Conservation (phyloP, 2,329 filamentous ascomycete species). For the Byssothecium circinans region DNA sequence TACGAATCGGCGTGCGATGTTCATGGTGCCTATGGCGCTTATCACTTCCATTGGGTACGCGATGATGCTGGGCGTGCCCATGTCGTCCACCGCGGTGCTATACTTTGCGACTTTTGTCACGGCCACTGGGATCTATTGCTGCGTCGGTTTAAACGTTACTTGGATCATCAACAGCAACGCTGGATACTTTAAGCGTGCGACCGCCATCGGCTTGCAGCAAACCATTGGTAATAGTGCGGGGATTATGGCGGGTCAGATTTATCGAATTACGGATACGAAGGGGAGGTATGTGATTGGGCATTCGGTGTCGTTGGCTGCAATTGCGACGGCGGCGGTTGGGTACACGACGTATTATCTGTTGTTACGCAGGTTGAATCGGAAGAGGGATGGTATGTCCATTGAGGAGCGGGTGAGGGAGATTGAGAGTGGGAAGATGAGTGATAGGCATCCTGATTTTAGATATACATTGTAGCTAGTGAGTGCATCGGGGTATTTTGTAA, state of each 20-base stretch:
- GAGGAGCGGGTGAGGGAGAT: constrained; percentile 50
- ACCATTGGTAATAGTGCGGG: constrained; percentile 55
- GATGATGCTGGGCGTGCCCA: constrained; percentile 29
- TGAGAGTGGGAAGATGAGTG: constrained; percentile 51
- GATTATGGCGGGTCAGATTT: constrained; percentile 51
- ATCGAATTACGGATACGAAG: constrained; percentile 13
- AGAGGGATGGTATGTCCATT: constrained; percentile 49
- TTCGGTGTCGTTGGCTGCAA: constrained; percentile 31
- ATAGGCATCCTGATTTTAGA: constrained; percentile 55
- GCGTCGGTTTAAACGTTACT: constrained; percentile 56
- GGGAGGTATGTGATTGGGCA: constrained; percentile 17
- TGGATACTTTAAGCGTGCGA: constrained; percentile 19
- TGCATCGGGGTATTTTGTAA: neutral
- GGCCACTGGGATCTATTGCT: constrained; percentile 56
- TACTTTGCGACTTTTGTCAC: constrained; percentile 54
- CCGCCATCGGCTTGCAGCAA: constrained; percentile 10
- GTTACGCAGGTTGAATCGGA: constrained; percentile 52
- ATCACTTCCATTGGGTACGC: constrained; percentile 54
- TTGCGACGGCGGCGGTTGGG: constrained; percentile 15
- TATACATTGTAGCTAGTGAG: constrained; percentile 26
- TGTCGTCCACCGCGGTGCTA: constrained; percentile 39
- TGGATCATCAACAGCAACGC: constrained; percentile 57
- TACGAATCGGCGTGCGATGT: constrained; percentile 30
- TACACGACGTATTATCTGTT: constrained; percentile 43
- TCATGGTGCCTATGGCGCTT: constrained; percentile 24